Base-by-base conservation (phyloP, 2,329 filamentous ascomycete genomes). In the Colletotrichum simmondsii region DNA sequence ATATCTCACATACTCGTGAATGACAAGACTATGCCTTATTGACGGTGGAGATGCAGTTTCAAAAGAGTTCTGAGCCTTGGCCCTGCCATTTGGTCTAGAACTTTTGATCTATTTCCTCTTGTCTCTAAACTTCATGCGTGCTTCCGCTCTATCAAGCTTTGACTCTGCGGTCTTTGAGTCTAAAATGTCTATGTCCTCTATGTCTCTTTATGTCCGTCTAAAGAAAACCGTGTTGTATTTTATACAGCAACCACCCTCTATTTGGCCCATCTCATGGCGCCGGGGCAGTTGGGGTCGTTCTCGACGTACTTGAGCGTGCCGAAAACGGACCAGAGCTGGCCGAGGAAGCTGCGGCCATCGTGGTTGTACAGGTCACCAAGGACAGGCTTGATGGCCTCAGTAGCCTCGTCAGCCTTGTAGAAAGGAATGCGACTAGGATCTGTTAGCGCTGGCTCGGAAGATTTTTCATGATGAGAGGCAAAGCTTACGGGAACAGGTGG, bases 371-470 rank as follows among this genome's bases (percentile, higher is more conserved):
- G 82, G 35, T 86, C 82, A 8, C 89, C 89, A 22, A 91, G 85
- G n/a, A 91, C 80, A 11, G 85, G 85, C 77, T 84, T 85, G 78
- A 91, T 89, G 49, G 89, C 87, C 70, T 86, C 82, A 11, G 88
- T 90, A n/a, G 89, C 89, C 78, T 89, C 86, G 72, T 88, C 85
- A 26, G 89, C 89, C 76, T 90, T 84, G 83, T 92, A 92, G 80
- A 90, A 90, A 16, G 89, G 89, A 58, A 91, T 91, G 46, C 82
- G 81, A 30, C 83, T 85, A 65, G 14, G n/a, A 7, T 62, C 53
- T 67, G 76, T 70, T 64, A 72, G 28, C 3, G 24, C 11, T 2
- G 2, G 22, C 42, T 14, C 19, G 22, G 2, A 11, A 3, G 11
- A 22, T 8, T n/a, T 12, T 8, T n/a, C 10, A 52, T 2, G 19